Base-by-base conservation (phyloP, 2,329 filamentous ascomycete species). In the Bipolaris sorokiniana region DNA sequence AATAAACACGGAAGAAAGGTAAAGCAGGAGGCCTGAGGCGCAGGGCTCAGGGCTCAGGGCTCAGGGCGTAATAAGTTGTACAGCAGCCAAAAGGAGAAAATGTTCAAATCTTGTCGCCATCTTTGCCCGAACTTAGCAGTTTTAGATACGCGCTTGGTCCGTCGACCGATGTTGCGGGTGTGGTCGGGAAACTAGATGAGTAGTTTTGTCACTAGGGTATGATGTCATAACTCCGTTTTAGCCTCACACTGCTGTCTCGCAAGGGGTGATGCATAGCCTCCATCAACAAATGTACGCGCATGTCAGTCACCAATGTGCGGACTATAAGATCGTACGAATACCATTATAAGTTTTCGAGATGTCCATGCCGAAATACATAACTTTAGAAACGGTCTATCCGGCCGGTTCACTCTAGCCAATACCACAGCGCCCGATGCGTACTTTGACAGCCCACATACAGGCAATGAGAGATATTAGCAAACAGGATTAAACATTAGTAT, bases 41-140 rank as follows among this genome's bases (percentile, higher is more conserved):
- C 40, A 54, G 23, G 42, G 47, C 48, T 56, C 28, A 54, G 23
- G 42, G 47, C 48, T 56, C 28, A 49, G 36, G 33, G 23, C 34
- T 46, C n/a, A 20, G 23, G 22, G 16, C 18, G 20, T 26, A 15
- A 26, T n/a, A 18, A 42, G 40, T 26, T 13, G 38, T 34, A 37
- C n/a, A 48, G 18, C 15, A 20, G 51, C 31, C 34, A 37, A 40
- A 22, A 41, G 36, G 34, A 51, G 47, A 7, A 45, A 34, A 20
- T 13, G 26, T 22, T 42, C 49, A 47, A 31, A 33, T 54, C 48
- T 37, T 51, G 47, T 50, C 51, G 44, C 56, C 51, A 64, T 65
- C 53, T 56, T 62, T 65, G 49, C 57, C n/a, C 36, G 20, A 26
- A 33, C 15, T 26, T 15, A 54, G 52, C 20, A 20, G 31, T 33